Conservation (phyloP, 768 basidiomycete species). For the Lentinula edodes region DNA sequence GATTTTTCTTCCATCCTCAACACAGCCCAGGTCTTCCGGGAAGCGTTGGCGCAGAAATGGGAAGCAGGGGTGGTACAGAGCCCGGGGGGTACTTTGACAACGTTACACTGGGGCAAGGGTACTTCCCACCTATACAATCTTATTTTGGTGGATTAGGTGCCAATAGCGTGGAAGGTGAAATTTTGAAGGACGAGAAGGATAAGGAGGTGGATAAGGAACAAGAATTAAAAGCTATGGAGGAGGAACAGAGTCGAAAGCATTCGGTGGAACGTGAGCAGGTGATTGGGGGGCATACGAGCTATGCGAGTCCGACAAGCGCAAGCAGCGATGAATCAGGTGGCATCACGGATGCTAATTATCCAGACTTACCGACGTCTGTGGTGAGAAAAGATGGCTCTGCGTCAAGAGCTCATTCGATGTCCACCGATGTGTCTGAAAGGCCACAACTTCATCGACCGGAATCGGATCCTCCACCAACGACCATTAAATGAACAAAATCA, state of each 20-base stretch:
- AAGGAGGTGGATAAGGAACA: slow-evolving; percentile 3
- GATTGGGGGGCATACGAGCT: not conserved
- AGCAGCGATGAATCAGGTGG: not conserved
- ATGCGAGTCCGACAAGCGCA: not conserved
- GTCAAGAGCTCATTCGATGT: slow-evolving; percentile 17
- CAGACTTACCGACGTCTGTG: not conserved
- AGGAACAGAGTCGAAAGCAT: slow-evolving; percentile 7
- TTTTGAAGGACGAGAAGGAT: slow-evolving; percentile 21
- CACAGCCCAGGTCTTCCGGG: slow-evolving; percentile 19
- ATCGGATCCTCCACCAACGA: slow-evolving; percentile 7
- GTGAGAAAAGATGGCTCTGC: slow-evolving; percentile 5
- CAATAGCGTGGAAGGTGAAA: slow-evolving; percentile 26
- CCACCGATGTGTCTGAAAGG: slow-evolving; percentile 7
- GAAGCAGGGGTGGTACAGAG: slow-evolving; percentile 15
- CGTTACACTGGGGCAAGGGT: slow-evolving; percentile 17
- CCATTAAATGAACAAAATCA: not conserved
- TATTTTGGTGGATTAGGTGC: slow-evolving; percentile 4
- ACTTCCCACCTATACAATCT: slow-evolving; percentile 25
- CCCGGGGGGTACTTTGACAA: slow-evolving; percentile 40
- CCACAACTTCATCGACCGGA: slow-evolving; percentile 7
- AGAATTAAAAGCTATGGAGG: slow-evolving; percentile 3
- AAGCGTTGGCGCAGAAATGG: slow-evolving; percentile 20
- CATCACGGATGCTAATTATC: not conserved
- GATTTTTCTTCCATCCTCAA: not conserved
- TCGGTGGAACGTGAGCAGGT: slow-evolving; percentile 4